Percentiles rank a stretch among this genome's conserved stretches.
These are phyloP conservation scores for Ganoderma meredithae DNA, from an alignment of 1,284 basidiomycete species.

Conservation along the genomic window DNA sequence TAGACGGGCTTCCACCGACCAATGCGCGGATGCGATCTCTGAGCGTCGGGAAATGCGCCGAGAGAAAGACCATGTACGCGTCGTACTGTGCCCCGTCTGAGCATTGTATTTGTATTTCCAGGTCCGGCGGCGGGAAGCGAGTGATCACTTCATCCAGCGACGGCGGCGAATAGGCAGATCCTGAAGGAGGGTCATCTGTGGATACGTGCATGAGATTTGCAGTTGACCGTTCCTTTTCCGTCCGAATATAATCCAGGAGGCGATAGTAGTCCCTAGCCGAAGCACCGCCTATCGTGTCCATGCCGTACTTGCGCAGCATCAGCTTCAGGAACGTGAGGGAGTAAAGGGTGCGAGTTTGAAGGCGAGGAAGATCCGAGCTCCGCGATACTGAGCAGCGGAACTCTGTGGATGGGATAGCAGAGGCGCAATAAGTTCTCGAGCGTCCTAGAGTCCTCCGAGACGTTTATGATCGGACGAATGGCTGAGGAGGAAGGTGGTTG, in stretches of 20 bases:
- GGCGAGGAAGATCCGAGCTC: neutral
- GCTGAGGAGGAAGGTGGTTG: neutral
- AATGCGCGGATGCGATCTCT: neutral
- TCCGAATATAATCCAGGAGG: neutral
- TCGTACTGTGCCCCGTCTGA: conserved; percentile 54
- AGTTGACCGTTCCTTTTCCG: neutral
- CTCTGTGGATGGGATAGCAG: conserved; percentile 1
- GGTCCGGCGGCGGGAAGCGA: conserved; percentile 38
- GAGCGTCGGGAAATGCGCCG: neutral
- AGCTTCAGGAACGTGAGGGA: neutral
- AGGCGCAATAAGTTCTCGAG: conserved; percentile 5
- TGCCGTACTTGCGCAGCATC: neutral
- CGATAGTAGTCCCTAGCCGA: conserved; percentile 26
- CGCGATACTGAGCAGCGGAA: neutral
- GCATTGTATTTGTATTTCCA: conserved; percentile 54
- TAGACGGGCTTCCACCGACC: neutral
- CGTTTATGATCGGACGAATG: neutral
- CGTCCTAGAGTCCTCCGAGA: neutral
- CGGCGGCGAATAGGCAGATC: neutral
- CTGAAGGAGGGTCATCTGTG: no score
- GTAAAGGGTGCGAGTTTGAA: neutral
- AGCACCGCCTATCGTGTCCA: conserved; percentile 11
- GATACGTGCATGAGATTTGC: neutral
- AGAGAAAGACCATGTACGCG: conserved; percentile 26
- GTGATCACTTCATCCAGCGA: neutral